Percentiles rank a stretch among this genome's conserved stretches.
These are phyloP conservation scores for Panaeolus cyanescens DNA, from an alignment of 768 basidiomycete species.

Conservation along the genomic window DNA sequence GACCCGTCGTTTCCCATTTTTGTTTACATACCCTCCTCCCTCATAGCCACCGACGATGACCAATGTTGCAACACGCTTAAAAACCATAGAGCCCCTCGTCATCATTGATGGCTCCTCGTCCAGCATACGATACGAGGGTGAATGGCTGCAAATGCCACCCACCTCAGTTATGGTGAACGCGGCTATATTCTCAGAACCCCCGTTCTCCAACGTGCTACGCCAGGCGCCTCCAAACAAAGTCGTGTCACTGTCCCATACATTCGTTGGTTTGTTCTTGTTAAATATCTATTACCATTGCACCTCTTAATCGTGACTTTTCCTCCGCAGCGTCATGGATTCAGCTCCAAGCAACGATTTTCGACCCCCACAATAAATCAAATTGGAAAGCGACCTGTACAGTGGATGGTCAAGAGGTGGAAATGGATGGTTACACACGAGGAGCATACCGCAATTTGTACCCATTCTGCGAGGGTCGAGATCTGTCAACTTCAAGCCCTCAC, in stretches of 20 bases:
- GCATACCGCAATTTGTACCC: background rate
- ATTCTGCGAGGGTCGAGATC: background rate
- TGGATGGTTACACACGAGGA: too few species aligned
- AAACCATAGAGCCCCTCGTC: background rate
- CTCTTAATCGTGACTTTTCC: too few species aligned
- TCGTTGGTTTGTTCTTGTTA: background rate
- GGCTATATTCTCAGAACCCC: background rate
- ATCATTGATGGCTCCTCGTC: background rate
- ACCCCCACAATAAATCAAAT: background rate
- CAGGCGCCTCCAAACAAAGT: background rate
- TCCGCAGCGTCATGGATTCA: background rate
- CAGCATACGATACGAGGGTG: background rate
- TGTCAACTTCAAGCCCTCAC: background rate
- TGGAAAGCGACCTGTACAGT: background rate
- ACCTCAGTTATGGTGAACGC: background rate
- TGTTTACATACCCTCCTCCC: too few species aligned
- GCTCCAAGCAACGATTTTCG: background rate
- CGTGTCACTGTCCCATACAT: background rate
- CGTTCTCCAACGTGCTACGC: background rate
- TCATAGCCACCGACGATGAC: too few species aligned
- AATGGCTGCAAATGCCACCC: too few species aligned
- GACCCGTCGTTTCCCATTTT: too few species aligned
- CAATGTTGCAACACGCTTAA: too few species aligned
- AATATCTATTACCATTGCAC: too few species aligned
- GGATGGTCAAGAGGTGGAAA: background rate